phyloP scores from a whole-genome alignment of 2,329 filamentous ascomycete genomes.

The Gliomastix tumulicola region DNA sequence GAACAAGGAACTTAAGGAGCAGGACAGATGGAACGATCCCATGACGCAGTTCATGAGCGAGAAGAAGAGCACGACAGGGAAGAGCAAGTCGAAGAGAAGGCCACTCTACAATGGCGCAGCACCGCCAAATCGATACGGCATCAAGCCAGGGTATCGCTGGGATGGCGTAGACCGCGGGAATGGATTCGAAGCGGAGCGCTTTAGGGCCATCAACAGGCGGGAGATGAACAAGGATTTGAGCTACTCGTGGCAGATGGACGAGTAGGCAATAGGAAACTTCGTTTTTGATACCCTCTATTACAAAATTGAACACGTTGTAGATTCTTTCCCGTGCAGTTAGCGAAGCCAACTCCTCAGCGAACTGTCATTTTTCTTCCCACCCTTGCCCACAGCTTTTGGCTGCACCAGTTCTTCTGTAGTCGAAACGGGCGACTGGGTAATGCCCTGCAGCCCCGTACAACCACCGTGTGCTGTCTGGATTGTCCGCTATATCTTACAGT shows the following conservation, averaged over 20 bases:
- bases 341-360: no score
- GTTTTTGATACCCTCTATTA: conserved; percentile 3
- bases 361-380: no score
- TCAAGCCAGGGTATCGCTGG: conserved; percentile 88
- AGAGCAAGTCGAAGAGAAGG: conserved; percentile 32
- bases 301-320: no score
- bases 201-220: conserved; percentile 75
- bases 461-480: no score
- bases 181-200: conserved; percentile 90
- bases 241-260: conserved; percentile 96
- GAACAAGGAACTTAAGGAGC: conserved; percentile 73
- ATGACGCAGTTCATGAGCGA: conserved; percentile 70
- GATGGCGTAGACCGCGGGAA: conserved; percentile 93
- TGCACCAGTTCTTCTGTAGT: not conserved
- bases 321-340: no score
- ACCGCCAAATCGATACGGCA: conserved; percentile 88
- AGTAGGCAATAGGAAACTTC: conserved; percentile 41
- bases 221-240: conserved; percentile 72
- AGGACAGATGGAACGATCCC: conserved; percentile 87
- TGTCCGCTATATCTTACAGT: no score
- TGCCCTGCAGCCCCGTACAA: no score
- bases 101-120: conserved; percentile 74
- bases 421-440: no score
- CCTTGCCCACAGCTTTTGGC: not conserved
- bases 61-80: conserved; percentile 26